Base-by-base conservation (phyloP, 2,329 filamentous ascomycete species). In the Hypoxylon sp. region DNA sequence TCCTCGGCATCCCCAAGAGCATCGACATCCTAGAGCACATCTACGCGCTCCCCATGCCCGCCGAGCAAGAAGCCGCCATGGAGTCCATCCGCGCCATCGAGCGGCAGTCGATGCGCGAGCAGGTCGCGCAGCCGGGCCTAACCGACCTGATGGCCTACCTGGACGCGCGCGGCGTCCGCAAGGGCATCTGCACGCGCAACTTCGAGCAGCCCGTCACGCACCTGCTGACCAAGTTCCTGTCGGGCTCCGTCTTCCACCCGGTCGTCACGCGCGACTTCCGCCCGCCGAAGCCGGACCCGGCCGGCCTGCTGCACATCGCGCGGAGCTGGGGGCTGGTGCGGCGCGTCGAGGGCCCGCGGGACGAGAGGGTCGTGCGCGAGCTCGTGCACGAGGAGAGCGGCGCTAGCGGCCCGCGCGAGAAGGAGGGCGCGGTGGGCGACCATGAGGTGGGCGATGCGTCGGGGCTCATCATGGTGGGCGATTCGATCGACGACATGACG, bases 111-210 rank as follows among this genome's bases (percentile, higher is more conserved):
- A 97, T 98, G 94, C 79, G 82, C 30, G 80, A 85, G 9, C 96
- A 98, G 78, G 83, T 88, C 32, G 90, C 95, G 2, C 95, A 97
- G 77, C 89, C 92, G 0, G 95, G 95, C 0, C 87, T 98, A 2
- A 79, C 84, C 0, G 78, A 84, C 26, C 84, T 99, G 53, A 97
- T 98, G 92, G 80, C 87, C 60, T 97, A 96, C 77, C 87, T 98
- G 16, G 89, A 96, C 73, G 74, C 79, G 5, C 84, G 85, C 26
- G 78, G 80, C 4, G 77, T 97, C 30, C 87, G 82, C 71, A 96
- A 96, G 78, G 95, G 87, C 14, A 93, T 98, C 68, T 97, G 94
- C 80, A 98, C 96, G 2, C 87, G 96, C 74, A 98, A 99, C 81
- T 98, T 97, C 74, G 92, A 95, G 72, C 81, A 86, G 6, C 93